Base-by-base conservation (phyloP, 1,139 yeast genomes). In the Blastobotrys buckinghamii region DNA sequence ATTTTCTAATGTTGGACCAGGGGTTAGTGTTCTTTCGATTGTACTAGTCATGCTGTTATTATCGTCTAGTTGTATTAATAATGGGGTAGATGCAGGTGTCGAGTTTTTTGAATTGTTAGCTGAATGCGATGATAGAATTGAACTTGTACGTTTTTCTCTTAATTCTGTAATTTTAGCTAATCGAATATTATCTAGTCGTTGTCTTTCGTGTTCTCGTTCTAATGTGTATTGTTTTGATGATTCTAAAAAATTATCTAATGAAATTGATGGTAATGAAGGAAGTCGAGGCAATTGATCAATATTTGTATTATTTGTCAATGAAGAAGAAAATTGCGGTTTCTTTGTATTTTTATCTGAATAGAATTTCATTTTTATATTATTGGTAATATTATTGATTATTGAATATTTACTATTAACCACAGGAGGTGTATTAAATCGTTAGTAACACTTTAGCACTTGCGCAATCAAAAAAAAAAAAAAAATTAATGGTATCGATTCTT, bases 1-100 rank as follows among this genome's bases (percentile, higher is more conserved):
- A 34, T 10, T 34, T 19, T 29, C 43, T 16, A 42, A 20, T 24
- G 45, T 34, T 4, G 45, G 45, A 10, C 45, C 45, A 16, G 45
- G 45, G 2, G 45, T 34, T 12, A 42, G 24, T 17, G 24, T 22
- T 34, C 45, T 39, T 29, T 29, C 40, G 7, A 15, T n/a, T 37
- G 20, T 17, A 15, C 27, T 37, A 15, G 4, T 16, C 40, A n/a
- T 29, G n/a, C n/a, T n/a, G n/a, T n/a, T n/a, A n/a, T n/a, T n/a
- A 12, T 29, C 12, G 4, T 29, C 24, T 22, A 22, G 4, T 29
- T 29, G 32, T 3, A 29, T 12, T 29, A 29, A 6, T 29, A 29
- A 6, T 29, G 32, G 32, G 6, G 32, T 29, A 6, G 32, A 12
- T 29, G 32, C n/a, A 29, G 32, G 32, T 29, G 32, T 12, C 9